Evolutionary conservation across 163 green algal genomes (phyloP).

Genomic region (Volvox carteri): DNA sequence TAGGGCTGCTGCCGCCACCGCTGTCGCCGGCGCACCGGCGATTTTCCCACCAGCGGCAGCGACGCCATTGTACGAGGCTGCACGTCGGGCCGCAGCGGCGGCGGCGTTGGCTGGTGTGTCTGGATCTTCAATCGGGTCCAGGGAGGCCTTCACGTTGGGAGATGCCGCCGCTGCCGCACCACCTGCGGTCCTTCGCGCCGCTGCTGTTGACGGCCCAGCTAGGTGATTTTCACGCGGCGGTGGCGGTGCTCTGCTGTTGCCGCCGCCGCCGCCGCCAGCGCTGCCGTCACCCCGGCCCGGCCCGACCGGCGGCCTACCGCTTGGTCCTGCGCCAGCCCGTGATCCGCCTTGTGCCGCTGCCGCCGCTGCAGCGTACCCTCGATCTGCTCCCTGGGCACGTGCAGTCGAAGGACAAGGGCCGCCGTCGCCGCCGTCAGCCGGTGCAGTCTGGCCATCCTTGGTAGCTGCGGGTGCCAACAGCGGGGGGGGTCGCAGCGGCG

Average conservation of each 20-base stretch:
- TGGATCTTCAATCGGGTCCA: constrained; percentile 52
- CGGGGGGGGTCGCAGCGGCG: neutral
- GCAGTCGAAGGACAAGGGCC: too few relatives aligned
- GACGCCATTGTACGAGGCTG: neutral
- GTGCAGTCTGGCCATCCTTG: neutral
- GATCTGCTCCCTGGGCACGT: too few relatives aligned
- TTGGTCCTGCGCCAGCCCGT: neutral
- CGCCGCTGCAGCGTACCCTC: too few relatives aligned
- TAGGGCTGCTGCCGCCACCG: neutral
- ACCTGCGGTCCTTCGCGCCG: neutral
- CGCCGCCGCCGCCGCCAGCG: neutral
- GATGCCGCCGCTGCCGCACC: neutral
- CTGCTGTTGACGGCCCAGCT: neutral
- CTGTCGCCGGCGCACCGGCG: neutral
- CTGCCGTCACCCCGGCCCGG: neutral
- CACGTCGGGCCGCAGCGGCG: neutral
- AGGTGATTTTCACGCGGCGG: neutral
- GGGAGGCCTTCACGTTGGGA: constrained; percentile 2
- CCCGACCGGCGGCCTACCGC: neutral
- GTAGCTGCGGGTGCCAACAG: neutral
- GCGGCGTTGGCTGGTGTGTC: constrained; percentile 12
- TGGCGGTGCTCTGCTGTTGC: neutral
- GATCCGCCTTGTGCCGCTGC: too few relatives aligned
- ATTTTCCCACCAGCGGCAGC: neutral
- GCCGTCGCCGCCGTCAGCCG: too few relatives aligned